Base-by-base conservation (phyloP, 352 stramenopile species). In the Phytophthora hybrid region DNA sequence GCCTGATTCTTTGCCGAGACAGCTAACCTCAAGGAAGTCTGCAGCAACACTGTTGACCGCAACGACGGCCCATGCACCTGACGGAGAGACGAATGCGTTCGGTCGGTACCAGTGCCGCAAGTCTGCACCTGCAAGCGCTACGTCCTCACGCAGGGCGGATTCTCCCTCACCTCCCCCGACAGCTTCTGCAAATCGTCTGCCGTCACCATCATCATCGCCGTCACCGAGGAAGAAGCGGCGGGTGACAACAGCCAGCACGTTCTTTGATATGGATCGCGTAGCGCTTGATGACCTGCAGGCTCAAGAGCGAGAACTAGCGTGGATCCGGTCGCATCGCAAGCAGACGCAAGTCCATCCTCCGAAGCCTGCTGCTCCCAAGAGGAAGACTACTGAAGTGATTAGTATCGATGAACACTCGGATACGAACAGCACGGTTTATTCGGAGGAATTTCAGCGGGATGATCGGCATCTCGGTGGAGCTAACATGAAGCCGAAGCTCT, bases 291-390 rank as follows among this genome's bases (percentile, higher is more conserved):
- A 82, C 39, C 26, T 84, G 44, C 78, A 84, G 62, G 78, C 78
- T 9, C 78, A 84, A 26, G 78, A 84, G 44, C 74, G 72, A 61
- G 78, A 84, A 56, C 26, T 84, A n/a, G 78, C 78, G n/a, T 73
- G 66, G 53, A 76, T 84, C 46, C 66, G 57, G 14, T 63, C 44
- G 32, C 74, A 82, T 53, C 77, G 47, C 23, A 80, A 80, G 13
- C 73, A 72, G 53, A 53, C 53, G n/a, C 60, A 72, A 57, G 63
- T 34, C 11, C 54, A n/a, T n/a, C 10, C 19, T 19, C 10, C 32
- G 21, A 75, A 66, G n/a, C 13, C 51, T 57, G 23, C 46, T 54
- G 21, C 14, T 11, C 58, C 60, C 11, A 75, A 73, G 18, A 32
- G 13, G 14, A 75, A 73, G 19, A 37, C 14, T 18, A 74, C 52